Percentiles rank a stretch among this genome's conserved stretches.
phyloP scores from a whole-genome alignment of 1,139 yeast species.

The Yamadazyma diddensiae region DNA sequence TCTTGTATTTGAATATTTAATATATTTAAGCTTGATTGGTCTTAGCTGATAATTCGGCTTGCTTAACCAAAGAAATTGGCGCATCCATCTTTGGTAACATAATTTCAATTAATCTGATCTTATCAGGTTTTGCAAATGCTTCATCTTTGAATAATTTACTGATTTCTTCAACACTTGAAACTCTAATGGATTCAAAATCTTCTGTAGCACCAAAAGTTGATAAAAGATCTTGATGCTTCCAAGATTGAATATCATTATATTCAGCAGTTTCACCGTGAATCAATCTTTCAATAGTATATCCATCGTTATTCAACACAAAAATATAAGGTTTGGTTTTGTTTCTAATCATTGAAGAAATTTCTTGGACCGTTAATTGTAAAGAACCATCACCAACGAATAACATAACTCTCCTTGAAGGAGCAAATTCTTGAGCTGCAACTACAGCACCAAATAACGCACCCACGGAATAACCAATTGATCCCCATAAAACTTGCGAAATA shows the following conservation, averaged over 20 bases:
- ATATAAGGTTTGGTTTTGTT: slow-evolving; percentile 30
- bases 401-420: slow-evolving; percentile 31
- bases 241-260: slow-evolving; percentile 38
- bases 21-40: slow-evolving; percentile 12
- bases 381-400: slow-evolving; percentile 44
- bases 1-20: neutral
- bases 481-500: slow-evolving; percentile 57
- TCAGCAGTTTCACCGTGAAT: slow-evolving; percentile 35
- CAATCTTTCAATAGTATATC: slow-evolving; percentile 40
- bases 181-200: slow-evolving; percentile 23
- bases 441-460: slow-evolving; percentile 85
- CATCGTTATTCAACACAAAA: slow-evolving; percentile 39
- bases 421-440: slow-evolving; percentile 42
- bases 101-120: slow-evolving; percentile 34
- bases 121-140: slow-evolving; percentile 26
- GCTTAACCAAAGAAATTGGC: slow-evolving; percentile 30
- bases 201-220: slow-evolving; percentile 28
- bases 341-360: slow-evolving; percentile 38
- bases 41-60: slow-evolving; percentile 24
- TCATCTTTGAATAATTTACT: slow-evolving; percentile 24
- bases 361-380: slow-evolving; percentile 42
- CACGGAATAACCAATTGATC: slow-evolving; percentile 84
- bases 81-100: slow-evolving; percentile 38
- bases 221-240: slow-evolving; percentile 35
- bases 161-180: slow-evolving; percentile 27